Conservation (phyloP, 768 basidiomycete species). For the Cyathus striatus region DNA sequence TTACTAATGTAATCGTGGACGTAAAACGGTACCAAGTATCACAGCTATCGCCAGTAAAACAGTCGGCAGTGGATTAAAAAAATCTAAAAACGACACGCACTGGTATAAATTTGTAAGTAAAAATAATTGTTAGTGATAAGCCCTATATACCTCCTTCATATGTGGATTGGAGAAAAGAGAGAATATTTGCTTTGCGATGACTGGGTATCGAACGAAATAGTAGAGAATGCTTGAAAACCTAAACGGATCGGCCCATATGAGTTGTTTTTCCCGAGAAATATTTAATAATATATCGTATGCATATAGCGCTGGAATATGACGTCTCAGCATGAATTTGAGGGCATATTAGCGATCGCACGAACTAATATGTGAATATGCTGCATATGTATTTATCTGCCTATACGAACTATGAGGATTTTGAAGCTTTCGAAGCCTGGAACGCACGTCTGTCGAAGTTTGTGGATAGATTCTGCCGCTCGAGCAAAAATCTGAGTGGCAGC, state of each 20-base stretch:
- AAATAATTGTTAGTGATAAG: too few species aligned
- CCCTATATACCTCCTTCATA: neutral
- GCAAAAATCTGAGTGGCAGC: too few species aligned
- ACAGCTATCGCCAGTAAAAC: too few species aligned
- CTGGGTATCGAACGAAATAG: neutral
- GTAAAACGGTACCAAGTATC: neutral
- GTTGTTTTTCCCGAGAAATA: neutral
- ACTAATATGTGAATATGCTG: neutral
- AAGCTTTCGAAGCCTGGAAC: too few species aligned
- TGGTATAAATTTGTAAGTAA: too few species aligned
- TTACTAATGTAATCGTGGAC: neutral
- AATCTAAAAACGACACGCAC: too few species aligned
- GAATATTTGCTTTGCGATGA: conserved; percentile 1
- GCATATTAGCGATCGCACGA: neutral
- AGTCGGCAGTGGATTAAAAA: too few species aligned
- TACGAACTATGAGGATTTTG: too few species aligned
- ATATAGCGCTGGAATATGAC: neutral
- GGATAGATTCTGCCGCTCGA: too few species aligned
- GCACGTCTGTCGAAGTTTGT: too few species aligned
- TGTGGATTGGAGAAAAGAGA: neutral
- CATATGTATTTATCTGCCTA: neutral
- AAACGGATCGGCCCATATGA: neutral
- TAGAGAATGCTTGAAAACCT: neutral
- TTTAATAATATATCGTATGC: neutral
- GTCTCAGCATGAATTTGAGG: neutral